Base-by-base conservation (phyloP, 2,329 filamentous ascomycete species). In the Colletotrichum horii region DNA sequence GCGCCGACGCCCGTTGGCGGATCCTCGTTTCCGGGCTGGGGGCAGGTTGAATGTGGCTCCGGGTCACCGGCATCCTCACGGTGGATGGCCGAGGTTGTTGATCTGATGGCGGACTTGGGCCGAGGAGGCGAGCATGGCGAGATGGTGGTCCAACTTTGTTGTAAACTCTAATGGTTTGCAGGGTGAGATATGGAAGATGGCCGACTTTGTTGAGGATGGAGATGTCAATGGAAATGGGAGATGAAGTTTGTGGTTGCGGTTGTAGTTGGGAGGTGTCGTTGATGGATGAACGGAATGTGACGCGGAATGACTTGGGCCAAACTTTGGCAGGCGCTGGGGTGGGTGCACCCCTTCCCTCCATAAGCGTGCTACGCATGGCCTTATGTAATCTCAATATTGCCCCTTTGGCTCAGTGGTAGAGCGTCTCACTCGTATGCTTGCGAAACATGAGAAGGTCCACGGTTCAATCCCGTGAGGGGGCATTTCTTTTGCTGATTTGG, bases 391-490 rank as follows among this genome's bases (percentile, higher is more conserved):
- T 16, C 8, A 6, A 3, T 3, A 8, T 3, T 5, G 72, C 72
- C 72, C 67, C 61, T 72, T 72, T 75, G 43, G 73, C 73, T 75
- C 73, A 75, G 73, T 75, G 73, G 73, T 75, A 75, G 73, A 75
- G 73, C 73, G 73, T 75, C 73, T 70, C 73, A 75, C 73, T 75
- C 73, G 73, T 75, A 75, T 24, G 3, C 0, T 3, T 30, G 15
- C 56, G 12, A 3, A 1, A 8, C 7, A 75, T 75, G 73, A 70
- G 73, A 75, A 75, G 73, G 73, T 75, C 73, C 73, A 75, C 73
- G 73, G 73, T 75, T 75, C 73, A 72, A 75, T 75, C 73, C 73
- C 73, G 73, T 73, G 73, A 72, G 73, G 69, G 62, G 73, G 69
- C 73, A 75, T 5, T 11, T 0, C 1, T 69, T 69, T 61, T 69